Percentiles rank a stretch among this genome's conserved stretches.
Evolutionary conservation across 140 eudicot genomes (phyloP).

Genomic region (Flaveria floridana): DNA sequence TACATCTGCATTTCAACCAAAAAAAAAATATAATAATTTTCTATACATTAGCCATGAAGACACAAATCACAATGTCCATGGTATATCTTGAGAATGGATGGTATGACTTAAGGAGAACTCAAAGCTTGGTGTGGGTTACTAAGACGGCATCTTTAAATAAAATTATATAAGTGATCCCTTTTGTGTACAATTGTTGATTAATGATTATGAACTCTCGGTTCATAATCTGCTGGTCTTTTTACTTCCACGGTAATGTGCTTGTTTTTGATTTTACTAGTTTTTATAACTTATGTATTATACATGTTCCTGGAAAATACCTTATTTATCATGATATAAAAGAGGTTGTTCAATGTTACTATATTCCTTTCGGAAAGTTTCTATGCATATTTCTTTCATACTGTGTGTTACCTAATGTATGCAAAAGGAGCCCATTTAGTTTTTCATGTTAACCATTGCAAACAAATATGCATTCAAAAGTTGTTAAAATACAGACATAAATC

Average conservation of each 20-base stretch:
- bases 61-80: background rate
- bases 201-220: background rate
- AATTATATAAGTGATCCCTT: background rate
- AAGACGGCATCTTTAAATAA: background rate
- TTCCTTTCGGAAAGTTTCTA: background rate
- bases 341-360: background rate
- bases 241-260: background rate
- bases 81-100: background rate
- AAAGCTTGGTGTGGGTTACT: background rate
- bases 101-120: slow-evolving; percentile 2
- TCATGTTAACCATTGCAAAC: background rate
- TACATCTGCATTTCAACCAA: background rate
- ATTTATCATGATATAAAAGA: slow-evolving; percentile 4
- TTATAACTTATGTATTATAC: background rate
- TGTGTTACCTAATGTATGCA: background rate
- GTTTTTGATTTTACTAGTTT: background rate
- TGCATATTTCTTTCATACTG: background rate
- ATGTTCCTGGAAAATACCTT: background rate
- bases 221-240: slow-evolving; percentile 10
- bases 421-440: background rate
- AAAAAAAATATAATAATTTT: background rate
- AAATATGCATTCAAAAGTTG: background rate
- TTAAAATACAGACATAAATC: background rate
- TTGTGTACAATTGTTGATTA: background rate
- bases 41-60: background rate